phyloP scores from a whole-genome alignment of 2,329 filamentous ascomycete genomes.

The Aspergillus thermomutatus region DNA sequence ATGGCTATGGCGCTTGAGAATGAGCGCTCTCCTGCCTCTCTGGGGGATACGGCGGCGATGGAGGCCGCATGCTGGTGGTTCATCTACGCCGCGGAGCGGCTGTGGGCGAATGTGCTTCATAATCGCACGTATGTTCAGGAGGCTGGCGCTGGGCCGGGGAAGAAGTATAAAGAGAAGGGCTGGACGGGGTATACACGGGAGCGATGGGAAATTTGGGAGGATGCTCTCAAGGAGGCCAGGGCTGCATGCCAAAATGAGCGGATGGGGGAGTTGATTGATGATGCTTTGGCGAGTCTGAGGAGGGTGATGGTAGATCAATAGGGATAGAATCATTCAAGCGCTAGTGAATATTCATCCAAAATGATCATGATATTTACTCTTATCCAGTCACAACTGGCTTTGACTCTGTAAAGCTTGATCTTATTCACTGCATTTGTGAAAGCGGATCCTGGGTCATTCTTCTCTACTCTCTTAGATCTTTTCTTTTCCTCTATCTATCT shows the following conservation, averaged over 20 bases:
- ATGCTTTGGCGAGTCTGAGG: constrained; percentile 8
- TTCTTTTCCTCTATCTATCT: no score
- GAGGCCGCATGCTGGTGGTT: constrained; percentile 15
- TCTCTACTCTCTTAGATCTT: no score
- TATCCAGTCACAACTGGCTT: neutral
- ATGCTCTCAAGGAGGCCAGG: constrained; percentile 3
- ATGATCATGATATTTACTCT: neutral
- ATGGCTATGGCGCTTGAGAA: neutral
- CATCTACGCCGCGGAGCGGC: constrained; percentile 9
- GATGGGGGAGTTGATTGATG: constrained; percentile 6
- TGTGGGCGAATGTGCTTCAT: constrained; percentile 6
- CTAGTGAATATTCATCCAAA: neutral
- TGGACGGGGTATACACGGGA: neutral
- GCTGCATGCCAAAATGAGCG: neutral
- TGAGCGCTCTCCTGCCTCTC: neutral
- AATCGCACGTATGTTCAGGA: neutral
- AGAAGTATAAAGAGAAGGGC: neutral
- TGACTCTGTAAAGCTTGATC: neutral
- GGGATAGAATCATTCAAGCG: neutral
- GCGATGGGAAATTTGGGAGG: neutral
- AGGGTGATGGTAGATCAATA: neutral
- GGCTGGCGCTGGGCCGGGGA: neutral
- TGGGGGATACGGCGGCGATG: constrained; percentile 7
- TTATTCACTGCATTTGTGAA: neutral
- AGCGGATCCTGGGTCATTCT: no score